Evolutionary conservation across 1,284 basidiomycete species (phyloP).

Genomic region (Cutaneotrichosporon dermatis): DNA sequence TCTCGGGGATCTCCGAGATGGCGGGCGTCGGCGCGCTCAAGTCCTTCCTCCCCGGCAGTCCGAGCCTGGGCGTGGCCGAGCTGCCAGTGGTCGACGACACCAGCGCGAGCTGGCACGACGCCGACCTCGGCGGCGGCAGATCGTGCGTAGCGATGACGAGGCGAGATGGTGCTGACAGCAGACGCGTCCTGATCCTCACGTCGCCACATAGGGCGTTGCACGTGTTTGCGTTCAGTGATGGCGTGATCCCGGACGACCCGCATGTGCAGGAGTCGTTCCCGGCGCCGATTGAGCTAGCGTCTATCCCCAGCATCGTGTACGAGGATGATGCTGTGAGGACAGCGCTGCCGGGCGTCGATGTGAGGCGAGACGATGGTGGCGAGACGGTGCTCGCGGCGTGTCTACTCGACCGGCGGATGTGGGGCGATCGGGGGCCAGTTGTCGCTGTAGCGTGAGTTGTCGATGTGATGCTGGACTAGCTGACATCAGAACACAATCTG

Average conservation of each 20-base stretch:
- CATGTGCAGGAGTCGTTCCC: conserved; percentile 32
- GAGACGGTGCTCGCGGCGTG: conserved; percentile 15
- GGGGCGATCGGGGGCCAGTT: conserved; percentile 16
- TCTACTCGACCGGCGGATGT: conserved; percentile 8
- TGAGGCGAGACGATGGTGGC: not conserved
- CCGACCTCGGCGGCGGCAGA: conserved; percentile 30
- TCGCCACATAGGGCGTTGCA: conserved; percentile 28
- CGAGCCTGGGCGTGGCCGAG: not conserved
- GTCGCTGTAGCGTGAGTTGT: conserved; percentile 24
- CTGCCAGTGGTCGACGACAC: conserved; percentile 1
- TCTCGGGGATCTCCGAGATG: conserved; percentile 16
- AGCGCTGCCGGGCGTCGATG: conserved; percentile 1
- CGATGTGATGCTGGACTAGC: not conserved
- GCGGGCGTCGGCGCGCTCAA: conserved; percentile 23
- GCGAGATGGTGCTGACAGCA: conserved; percentile 9
- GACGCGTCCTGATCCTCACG: conserved; percentile 29
- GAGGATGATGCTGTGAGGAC: conserved; percentile 9
- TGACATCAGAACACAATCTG: conserved; percentile 5
- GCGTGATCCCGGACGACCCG: conserved; percentile 30
- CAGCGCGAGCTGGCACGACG: conserved; percentile 29
- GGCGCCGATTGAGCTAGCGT: conserved; percentile 36
- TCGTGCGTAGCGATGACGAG: not conserved
- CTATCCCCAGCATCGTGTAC: conserved; percentile 26
- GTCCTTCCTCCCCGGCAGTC: conserved; percentile 17
- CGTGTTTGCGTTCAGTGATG: conserved; percentile 25